A percentile compares a stretch with the other conserved stretches of the same genome.
phyloP scores from a whole-genome alignment of 768 basidiomycete genomes.

The Leccinum imitatum region DNA sequence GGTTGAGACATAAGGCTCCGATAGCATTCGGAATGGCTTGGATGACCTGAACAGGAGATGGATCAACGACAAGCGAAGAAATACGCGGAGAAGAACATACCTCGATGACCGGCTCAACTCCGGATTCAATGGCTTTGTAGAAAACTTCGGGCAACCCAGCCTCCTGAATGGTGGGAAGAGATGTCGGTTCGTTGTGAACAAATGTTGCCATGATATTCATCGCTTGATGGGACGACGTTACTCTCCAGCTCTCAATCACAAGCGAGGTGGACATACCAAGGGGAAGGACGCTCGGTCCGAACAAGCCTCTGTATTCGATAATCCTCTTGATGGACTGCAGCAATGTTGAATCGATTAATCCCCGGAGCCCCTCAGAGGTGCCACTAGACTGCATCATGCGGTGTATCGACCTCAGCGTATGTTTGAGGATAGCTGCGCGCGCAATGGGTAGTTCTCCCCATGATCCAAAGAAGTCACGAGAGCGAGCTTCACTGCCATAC shows the following conservation, averaged over 20 bases:
- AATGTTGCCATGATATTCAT: constrained; percentile 97
- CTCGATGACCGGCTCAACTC: constrained; percentile 86
- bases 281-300: constrained; percentile 85
- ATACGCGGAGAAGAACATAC: constrained; percentile 37
- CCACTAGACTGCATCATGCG: constrained; percentile 98
- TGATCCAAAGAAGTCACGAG: constrained; percentile 47
- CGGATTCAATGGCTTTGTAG: constrained; percentile 80
- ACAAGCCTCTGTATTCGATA: constrained; percentile 75
- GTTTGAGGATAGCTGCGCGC: constrained; percentile 81
- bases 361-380: constrained; percentile 90
- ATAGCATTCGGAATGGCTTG: constrained; percentile 94
- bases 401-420: constrained; percentile 87
- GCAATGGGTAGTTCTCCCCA: constrained; percentile 68
- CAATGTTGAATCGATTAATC: constrained; percentile 87
- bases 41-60: constrained; percentile 58
- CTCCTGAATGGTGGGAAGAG: constrained; percentile 90
- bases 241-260: background rate
- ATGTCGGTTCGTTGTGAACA: constrained; percentile 98
- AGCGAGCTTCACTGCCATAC: constrained; percentile 43
- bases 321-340: constrained; percentile 86
- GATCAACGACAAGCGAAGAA: background rate
- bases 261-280: constrained; percentile 54
- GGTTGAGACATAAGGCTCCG: constrained; percentile 94
- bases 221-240: constrained; percentile 38
- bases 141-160: constrained; percentile 85